These are phyloP conservation scores for Cucumis cinereus DNA, from an alignment of 306 rosid species.

Conservation along the genomic window DNA sequence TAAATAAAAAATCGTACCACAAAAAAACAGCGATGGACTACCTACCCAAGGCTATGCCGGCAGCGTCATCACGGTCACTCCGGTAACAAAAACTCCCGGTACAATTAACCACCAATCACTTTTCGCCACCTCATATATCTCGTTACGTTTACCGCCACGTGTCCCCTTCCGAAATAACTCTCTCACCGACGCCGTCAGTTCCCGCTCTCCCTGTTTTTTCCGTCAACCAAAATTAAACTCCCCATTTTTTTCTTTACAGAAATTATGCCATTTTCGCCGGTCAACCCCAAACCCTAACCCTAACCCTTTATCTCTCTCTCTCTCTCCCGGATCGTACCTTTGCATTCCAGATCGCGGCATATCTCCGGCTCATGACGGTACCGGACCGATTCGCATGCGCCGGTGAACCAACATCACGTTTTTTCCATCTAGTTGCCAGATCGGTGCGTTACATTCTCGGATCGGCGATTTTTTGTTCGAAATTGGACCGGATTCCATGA, in stretches of 20 bases:
- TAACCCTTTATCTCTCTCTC: conserved; percentile 1
- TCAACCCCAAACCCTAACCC: conserved; percentile 31
- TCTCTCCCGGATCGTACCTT: background rate
- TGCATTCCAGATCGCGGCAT: conserved; percentile 16
- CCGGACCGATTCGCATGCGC: conserved; percentile 7
- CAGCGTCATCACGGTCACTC: conserved; percentile 18
- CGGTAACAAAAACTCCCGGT: conserved; percentile 29
- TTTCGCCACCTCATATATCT: conserved; percentile 14
- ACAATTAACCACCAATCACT: conserved; percentile 8
- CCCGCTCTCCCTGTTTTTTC: conserved; percentile 25
- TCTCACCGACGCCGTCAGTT: conserved; percentile 46
- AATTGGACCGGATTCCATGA: conserved; percentile 26
- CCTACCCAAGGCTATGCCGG: conserved; percentile 45
- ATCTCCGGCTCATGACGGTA: background rate
- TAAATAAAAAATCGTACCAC: conserved; percentile 16
- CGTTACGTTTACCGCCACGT: conserved; percentile 20
- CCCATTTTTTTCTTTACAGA: background rate
- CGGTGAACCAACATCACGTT: conserved; percentile 11
- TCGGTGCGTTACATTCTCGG: conserved; percentile 10
- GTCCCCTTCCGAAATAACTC: conserved; percentile 12
- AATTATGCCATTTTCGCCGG: conserved; percentile 29
- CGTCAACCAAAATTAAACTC: conserved; percentile 35
- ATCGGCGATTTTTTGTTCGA: conserved; percentile 18
- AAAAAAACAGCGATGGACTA: conserved; percentile 14
- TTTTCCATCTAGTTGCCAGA: background rate